phyloP scores from a whole-genome alignment of 164 flowering plant genomes.

The Amborella trichopoda region DNA sequence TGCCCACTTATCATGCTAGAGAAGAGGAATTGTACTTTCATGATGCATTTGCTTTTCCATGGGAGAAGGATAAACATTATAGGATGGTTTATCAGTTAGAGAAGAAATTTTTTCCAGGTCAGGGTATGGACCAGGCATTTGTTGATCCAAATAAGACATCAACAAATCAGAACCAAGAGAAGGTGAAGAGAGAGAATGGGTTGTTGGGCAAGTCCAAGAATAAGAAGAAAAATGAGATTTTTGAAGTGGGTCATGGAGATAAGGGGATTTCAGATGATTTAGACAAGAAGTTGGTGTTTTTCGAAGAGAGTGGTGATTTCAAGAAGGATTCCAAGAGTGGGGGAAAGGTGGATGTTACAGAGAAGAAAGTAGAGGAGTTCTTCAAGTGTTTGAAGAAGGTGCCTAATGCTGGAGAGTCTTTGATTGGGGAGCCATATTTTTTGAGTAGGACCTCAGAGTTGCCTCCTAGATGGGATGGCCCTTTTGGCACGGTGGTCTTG shows the following conservation, averaged over 20 bases:
- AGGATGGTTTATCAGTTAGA: conserved; percentile 94
- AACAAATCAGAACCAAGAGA: no score
- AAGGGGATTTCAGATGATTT: conserved; percentile 8
- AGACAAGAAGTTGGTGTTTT: conserved; percentile 59
- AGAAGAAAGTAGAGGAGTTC: conserved; percentile 89
- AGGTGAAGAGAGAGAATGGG: conserved; percentile 8
- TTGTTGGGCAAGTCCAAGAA: background rate
- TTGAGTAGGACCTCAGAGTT: conserved; percentile 52
- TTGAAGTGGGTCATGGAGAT: background rate
- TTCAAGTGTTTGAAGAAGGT: conserved; percentile 92
- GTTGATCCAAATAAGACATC: conserved; percentile 41
- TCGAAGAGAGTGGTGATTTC: conserved; percentile 32
- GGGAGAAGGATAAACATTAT: conserved; percentile 98
- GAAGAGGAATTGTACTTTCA: conserved; percentile 87
- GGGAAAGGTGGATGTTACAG: conserved; percentile 28
- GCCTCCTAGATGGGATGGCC: conserved; percentile 81
- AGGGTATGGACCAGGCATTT: conserved; percentile 86
- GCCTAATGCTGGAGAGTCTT: conserved; percentile 29
- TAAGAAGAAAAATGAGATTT: background rate
- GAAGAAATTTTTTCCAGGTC: conserved; percentile 93
- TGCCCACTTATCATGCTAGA: conserved; percentile 49
- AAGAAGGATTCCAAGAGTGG: conserved; percentile 11
- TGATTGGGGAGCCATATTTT: conserved; percentile 51
- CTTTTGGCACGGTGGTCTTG: conserved; percentile 70
- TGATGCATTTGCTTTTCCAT: conserved; percentile 73